These are phyloP conservation scores for Aspergillus indologenus DNA, from an alignment of 495 filamentous ascomycete genomes.

Conservation along the genomic window DNA sequence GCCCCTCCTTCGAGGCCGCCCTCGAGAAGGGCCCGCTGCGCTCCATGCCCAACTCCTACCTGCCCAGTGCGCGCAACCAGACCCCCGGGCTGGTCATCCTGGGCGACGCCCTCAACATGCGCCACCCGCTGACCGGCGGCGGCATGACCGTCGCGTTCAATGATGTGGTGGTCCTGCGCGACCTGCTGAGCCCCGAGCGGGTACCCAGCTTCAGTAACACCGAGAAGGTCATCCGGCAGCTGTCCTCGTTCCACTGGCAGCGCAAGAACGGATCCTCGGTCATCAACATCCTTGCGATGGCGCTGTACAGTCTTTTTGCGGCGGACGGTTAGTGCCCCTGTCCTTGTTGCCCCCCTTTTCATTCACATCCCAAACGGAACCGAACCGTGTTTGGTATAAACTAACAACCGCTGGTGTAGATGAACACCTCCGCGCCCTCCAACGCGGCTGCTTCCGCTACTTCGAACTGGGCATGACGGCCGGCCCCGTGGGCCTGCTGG, in stretches of 20 bases:
- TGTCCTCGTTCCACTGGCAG: slow-evolving; percentile 80
- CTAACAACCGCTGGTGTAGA: slow-evolving; percentile 41
- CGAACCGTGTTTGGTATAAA: no score
- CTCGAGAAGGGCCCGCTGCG: slow-evolving; percentile 68
- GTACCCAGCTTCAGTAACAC: slow-evolving; percentile 71
- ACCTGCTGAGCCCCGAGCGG: slow-evolving; percentile 61
- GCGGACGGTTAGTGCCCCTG: slow-evolving; percentile 58
- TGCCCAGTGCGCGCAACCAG: slow-evolving; percentile 70
- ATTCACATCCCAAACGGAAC: slow-evolving; percentile 13
- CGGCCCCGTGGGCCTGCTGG: slow-evolving; percentile 78
- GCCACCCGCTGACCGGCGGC: slow-evolving; percentile 88
- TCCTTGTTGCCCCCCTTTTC: neutral
- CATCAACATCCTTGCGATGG: slow-evolving; percentile 94
- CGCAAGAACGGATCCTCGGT: slow-evolving; percentile 78
- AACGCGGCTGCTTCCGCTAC: slow-evolving; percentile 90
- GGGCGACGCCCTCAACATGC: slow-evolving; percentile 95
- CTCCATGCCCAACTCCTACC: slow-evolving; percentile 92
- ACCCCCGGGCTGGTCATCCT: slow-evolving; percentile 75
- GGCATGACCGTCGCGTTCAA: slow-evolving; percentile 96
- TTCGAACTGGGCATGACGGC: slow-evolving; percentile 77
- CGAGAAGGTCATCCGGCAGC: slow-evolving; percentile 58
- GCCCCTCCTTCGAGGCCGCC: slow-evolving; percentile 70
- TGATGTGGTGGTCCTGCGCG: slow-evolving; percentile 73
- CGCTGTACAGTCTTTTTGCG: slow-evolving; percentile 86
- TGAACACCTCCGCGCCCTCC: slow-evolving; percentile 69